Evolutionary conservation across 2,329 filamentous ascomycete species (phyloP).

Genomic region (Aspergillus sp.): DNA sequence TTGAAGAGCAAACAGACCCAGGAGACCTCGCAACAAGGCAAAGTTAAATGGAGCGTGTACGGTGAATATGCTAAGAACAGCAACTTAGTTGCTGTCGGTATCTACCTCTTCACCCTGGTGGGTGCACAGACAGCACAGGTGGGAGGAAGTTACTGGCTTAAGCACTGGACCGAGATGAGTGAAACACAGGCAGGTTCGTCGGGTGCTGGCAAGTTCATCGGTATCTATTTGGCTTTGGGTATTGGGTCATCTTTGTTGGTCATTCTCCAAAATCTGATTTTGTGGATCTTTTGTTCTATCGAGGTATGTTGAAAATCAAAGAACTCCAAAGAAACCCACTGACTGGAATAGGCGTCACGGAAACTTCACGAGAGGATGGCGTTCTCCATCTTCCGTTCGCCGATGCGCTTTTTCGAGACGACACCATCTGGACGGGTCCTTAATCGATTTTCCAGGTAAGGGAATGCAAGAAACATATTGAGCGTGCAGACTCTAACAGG

Average conservation of each 20-base stretch:
- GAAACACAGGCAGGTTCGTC: conserved; percentile 62
- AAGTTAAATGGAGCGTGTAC: conserved; percentile 97
- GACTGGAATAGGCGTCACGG: conserved; percentile 70
- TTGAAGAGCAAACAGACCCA: conserved; percentile 82
- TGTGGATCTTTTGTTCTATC: conserved; percentile 99
- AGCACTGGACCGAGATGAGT: conserved; percentile 85
- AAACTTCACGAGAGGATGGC: conserved; percentile 98
- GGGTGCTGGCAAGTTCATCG: conserved; percentile 83
- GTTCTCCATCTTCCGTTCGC: conserved; percentile 92
- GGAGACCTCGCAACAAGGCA: conserved; percentile 89
- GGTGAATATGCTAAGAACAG: conserved; percentile 91
- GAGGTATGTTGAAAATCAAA: conserved; percentile 63
- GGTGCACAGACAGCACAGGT: conserved; percentile 80
- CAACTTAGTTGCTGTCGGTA: conserved; percentile 76
- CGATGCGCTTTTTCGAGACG: conserved; percentile 98
- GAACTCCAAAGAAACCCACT: conserved; percentile 9
- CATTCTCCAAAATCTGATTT: conserved; percentile 85
- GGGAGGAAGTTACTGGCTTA: conserved; percentile 87
- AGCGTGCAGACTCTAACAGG: not conserved
- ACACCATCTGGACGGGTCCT: conserved; percentile 95
- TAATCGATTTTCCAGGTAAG: conserved; percentile 89
- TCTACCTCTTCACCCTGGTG: conserved; percentile 77
- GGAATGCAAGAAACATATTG: conserved; percentile 13
- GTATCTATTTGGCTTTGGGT: conserved; percentile 93
- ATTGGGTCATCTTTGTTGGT: conserved; percentile 82